These are phyloP conservation scores for Trichoderma sp. DNA, from an alignment of 2,329 filamentous ascomycete species.

Conservation along the genomic window DNA sequence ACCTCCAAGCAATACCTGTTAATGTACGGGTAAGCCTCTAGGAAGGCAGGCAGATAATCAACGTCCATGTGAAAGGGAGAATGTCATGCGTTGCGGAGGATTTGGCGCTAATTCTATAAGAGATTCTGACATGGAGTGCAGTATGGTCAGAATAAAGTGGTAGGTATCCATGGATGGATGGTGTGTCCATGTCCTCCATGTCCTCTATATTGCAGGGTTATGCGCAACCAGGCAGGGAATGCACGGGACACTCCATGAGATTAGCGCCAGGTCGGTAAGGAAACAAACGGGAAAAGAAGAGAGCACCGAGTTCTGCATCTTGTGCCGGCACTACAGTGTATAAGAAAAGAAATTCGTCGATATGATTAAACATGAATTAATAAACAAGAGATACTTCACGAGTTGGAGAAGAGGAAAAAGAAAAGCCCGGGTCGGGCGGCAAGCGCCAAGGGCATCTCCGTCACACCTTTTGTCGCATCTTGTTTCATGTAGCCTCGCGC, in stretches of 20 bases:
- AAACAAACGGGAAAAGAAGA: not conserved
- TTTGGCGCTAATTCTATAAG: not conserved
- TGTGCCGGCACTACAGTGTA: too few species aligned
- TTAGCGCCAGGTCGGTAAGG: not conserved
- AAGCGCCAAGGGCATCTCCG: constrained; percentile 13
- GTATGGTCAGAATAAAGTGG: not conserved
- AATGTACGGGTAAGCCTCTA: too few species aligned
- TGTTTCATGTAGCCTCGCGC: constrained; percentile 17
- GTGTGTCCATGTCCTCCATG: not conserved
- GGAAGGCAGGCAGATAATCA: not conserved
- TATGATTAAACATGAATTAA: not conserved
- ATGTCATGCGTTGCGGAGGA: not conserved
- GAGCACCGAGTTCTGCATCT: too few species aligned
- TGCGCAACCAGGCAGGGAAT: not conserved
- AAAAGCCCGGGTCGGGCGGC: not conserved
- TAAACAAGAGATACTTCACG: not conserved
- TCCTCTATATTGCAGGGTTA: not conserved
- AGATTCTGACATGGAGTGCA: not conserved
- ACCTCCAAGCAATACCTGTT: not conserved
- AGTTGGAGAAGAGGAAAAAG: not conserved
- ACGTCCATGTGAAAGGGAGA: not conserved
- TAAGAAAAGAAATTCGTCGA: not conserved
- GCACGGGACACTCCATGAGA: not conserved
- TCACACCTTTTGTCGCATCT: constrained; percentile 17
- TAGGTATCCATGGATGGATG: not conserved